Conservation (phyloP, 805 yeast species). For the Spathaspora sp. region DNA sequence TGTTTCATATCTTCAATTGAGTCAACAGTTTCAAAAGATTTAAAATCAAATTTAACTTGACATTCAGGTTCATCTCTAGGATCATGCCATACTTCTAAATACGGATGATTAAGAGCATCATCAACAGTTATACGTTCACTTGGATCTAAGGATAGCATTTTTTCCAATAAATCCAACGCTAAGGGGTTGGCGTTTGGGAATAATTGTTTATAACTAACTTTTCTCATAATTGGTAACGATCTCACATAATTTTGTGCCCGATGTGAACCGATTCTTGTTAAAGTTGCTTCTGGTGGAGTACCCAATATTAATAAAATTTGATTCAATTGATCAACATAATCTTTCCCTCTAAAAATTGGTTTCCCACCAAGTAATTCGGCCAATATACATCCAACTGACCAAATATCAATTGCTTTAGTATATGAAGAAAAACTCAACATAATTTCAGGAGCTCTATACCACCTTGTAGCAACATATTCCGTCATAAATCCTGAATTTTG, state of each 20-base stretch:
- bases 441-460: conserved; percentile 99
- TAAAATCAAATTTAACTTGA: conserved; percentile 75
- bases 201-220: conserved; percentile 63
- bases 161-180: conserved; percentile 77
- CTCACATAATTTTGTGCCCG: conserved; percentile 92
- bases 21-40: conserved; percentile 75
- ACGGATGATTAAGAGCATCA: conserved; percentile 88
- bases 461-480: conserved; percentile 96
- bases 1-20: conserved; percentile 72
- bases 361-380: conserved; percentile 91
- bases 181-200: conserved; percentile 85
- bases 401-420: conserved; percentile 93
- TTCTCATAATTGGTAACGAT: conserved; percentile 78
- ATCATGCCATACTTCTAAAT: conserved; percentile 90
- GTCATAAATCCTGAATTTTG: conserved; percentile 92
- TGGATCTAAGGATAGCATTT: conserved; percentile 89
- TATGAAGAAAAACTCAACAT: conserved; percentile 92
- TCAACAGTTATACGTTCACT: conserved; percentile 83
- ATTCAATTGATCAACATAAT: conserved; percentile 91
- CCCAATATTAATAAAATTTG: conserved; percentile 85
- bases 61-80: conserved; percentile 89
- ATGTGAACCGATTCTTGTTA: conserved; percentile 60
- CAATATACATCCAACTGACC: conserved; percentile 97
- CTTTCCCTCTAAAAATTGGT: conserved; percentile 92
- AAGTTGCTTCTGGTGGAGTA: conserved; percentile 66